Evolutionary conservation across 768 basidiomycete species (phyloP).

Genomic region (Stropharia rugosoannulata): DNA sequence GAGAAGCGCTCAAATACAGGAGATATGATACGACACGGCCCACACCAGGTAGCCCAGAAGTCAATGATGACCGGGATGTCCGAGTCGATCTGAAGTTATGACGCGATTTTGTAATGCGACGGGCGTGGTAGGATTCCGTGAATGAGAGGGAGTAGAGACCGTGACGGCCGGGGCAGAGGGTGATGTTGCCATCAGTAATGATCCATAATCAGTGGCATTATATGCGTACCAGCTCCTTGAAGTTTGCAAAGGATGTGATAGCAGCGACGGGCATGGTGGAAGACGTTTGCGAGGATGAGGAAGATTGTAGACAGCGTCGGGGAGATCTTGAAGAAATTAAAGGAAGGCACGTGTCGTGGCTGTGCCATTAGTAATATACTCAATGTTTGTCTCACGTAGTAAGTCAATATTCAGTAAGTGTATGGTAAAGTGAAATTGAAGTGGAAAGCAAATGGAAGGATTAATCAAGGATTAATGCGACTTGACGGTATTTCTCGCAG

Average conservation of each 20-base stretch:
- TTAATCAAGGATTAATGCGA: no score
- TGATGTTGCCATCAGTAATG: no score
- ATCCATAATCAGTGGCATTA: not conserved
- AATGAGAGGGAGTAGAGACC: not conserved
- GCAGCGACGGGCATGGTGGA: conserved; percentile 36
- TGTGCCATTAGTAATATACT: no score
- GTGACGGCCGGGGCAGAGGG: no score
- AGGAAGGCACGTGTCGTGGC: not conserved
- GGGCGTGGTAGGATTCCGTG: not conserved
- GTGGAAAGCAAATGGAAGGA: no score
- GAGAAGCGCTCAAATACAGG: conserved; percentile 63
- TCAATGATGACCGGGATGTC: conserved; percentile 56
- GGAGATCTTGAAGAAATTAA: not conserved
- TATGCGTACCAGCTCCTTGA: not conserved
- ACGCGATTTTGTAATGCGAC: not conserved
- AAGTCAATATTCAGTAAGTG: no score
- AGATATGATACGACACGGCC: conserved; percentile 65
- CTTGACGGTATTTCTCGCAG: no score
- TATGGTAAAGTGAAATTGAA: no score
- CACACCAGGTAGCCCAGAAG: conserved; percentile 81
- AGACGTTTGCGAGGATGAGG: not conserved
- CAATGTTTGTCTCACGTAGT: no score
- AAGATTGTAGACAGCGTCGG: not conserved
- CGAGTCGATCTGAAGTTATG: not conserved
- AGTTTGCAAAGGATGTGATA: conserved; percentile 23